Evolutionary conservation across 169 alveolate species (phyloP).

Genomic region (Plasmodium coatneyi): DNA sequence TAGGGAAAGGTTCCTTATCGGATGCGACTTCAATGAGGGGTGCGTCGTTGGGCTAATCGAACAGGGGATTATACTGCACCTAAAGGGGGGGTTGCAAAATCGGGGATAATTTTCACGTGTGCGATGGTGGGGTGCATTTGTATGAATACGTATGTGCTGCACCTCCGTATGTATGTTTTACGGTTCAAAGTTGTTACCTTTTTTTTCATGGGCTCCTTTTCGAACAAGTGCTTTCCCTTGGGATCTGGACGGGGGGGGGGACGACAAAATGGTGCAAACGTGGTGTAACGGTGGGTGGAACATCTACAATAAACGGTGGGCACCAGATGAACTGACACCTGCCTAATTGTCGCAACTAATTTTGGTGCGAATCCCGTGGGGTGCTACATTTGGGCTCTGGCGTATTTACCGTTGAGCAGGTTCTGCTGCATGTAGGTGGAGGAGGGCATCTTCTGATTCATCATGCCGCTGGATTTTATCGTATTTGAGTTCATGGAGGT

Average conservation of each 20-base stretch:
- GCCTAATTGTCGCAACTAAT: background rate
- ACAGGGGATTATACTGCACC: constrained; percentile 65
- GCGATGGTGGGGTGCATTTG: background rate
- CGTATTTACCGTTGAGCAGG: constrained; percentile 11
- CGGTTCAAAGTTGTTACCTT: constrained; percentile 12
- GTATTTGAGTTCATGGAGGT: constrained; percentile 12
- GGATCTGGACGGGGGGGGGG: constrained; percentile 3
- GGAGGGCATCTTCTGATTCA: constrained; percentile 31
- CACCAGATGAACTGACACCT: background rate
- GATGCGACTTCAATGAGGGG: background rate
- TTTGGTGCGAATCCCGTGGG: background rate
- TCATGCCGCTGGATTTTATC: constrained; percentile 10
- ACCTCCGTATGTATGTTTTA: background rate
- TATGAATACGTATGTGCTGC: background rate
- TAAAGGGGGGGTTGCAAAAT: background rate
- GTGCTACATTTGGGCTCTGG: background rate
- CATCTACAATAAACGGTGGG: background rate
- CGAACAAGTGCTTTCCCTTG: constrained; percentile 71
- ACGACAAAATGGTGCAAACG: background rate
- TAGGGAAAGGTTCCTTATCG: background rate
- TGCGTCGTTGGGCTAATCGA: constrained; percentile 5
- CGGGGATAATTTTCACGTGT: background rate
- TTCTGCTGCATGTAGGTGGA: constrained; percentile 17
- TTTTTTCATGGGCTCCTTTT: constrained; percentile 68
- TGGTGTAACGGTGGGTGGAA: background rate